phyloP scores from a whole-genome alignment of 495 filamentous ascomycete genomes.

The Xylaria castorea region DNA sequence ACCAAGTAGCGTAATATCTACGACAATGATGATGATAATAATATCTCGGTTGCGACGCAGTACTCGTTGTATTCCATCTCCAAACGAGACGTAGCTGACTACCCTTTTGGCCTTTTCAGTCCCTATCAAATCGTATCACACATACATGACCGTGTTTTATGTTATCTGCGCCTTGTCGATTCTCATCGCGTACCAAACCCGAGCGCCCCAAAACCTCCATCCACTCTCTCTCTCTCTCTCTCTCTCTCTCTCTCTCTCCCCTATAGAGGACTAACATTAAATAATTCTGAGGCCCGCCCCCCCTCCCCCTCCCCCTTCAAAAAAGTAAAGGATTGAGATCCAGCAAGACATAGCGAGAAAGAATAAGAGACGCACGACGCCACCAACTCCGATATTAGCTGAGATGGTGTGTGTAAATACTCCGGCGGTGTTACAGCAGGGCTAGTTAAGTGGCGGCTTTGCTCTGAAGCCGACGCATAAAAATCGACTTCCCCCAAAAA shows the following conservation, averaged over 20 bases:
- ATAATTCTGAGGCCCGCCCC: background rate
- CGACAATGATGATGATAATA: background rate
- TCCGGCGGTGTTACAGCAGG: slow-evolving; percentile 19
- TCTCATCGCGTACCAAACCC: background rate
- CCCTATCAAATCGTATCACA: slow-evolving; percentile 2
- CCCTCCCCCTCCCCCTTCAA: too few relatives aligned
- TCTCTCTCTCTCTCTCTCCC: too few relatives aligned
- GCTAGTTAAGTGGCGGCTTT: background rate
- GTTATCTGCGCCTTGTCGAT: background rate
- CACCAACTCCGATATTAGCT: slow-evolving; percentile 22
- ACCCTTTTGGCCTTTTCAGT: background rate
- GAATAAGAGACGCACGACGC: background rate
- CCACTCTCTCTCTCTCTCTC: background rate
- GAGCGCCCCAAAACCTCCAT: background rate
- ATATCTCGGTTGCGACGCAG: background rate
- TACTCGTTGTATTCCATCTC: background rate
- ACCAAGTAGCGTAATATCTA: background rate
- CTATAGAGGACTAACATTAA: background rate
- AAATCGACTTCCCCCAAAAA: background rate
- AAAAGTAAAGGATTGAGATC: background rate
- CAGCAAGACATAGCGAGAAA: slow-evolving; percentile 7
- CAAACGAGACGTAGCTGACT: slow-evolving; percentile 2
- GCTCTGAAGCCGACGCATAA: slow-evolving; percentile 16
- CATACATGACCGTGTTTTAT: background rate
- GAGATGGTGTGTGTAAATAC: slow-evolving; percentile 5